Base-by-base conservation (phyloP, 2,329 filamentous ascomycete species). In the Phyllosticta paracitricarpa region DNA sequence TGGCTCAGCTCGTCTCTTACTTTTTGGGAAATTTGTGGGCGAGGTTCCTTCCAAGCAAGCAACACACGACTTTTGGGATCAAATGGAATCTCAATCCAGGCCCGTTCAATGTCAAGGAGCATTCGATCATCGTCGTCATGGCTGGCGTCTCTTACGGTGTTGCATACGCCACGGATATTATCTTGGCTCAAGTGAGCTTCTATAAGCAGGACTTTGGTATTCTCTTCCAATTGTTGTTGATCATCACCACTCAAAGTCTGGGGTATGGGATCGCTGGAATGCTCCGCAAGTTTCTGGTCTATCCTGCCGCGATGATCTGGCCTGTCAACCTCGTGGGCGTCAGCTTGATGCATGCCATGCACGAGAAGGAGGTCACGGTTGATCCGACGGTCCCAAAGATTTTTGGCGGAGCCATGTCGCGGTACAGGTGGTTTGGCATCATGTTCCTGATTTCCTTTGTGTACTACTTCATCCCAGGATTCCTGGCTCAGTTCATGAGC, bases 1-100 rank as follows among this genome's bases (percentile, higher is more conserved):
- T 80, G 66, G 62, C 80, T 59, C 72, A 73, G 2, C 74, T 81
- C 28, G 71, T 80, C 14, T 72, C 71, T 35, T 80, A 79, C 61
- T 67, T 78, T 9, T 64, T 77, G 9, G 77, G 77, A 12, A 72
- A 77, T 55, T 66, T 68, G 9, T 71, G 78, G 72, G 70, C 73
- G 2, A 57, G 19, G 14, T 60, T 69, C 2, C 72, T 78, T 22
- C 76, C 77, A 0, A 69, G 68, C 8, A 68, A 67, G 56, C 72
- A 71, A 9, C 53, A 64, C 9, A 60, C 77, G 53, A 54, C 10
- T 26, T 56, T 28, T 48, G 40, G 40, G 6, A 52, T 56, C 14
- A 72, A 72, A 5, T 65, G 68, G 1, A 76, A 69, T 53, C 60
- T 77, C n/a, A 78, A 78, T 33, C 76, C 76, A 67, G 22, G 71